Percentiles rank a stretch among this genome's conserved stretches.
Conservation (phyloP, 2,329 filamentous ascomycete genomes). For the Ascochyta pisi region DNA sequence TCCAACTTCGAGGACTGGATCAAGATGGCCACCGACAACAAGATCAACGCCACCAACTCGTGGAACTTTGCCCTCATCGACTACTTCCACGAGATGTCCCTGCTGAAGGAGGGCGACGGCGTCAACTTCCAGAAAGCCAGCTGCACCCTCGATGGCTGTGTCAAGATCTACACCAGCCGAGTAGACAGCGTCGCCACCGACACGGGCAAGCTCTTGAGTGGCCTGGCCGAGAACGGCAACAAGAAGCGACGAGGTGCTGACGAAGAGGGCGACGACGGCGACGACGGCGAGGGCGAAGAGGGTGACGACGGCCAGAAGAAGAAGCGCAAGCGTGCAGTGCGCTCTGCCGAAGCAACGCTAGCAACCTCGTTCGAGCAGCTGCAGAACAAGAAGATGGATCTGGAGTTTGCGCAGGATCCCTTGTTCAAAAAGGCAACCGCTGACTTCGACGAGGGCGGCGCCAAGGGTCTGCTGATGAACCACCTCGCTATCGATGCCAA, state of each 20-base stretch:
- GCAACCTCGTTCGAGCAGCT: conserved; percentile 86
- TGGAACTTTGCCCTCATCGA: conserved; percentile 99
- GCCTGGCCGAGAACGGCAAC: conserved; percentile 82
- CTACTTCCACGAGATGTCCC: conserved; percentile 99
- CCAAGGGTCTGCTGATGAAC: conserved; percentile 92
- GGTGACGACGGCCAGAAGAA: conserved; percentile 66
- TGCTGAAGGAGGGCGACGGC: conserved; percentile 93
- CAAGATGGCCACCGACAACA: conserved; percentile 99
- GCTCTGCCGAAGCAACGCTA: conserved; percentile 91
- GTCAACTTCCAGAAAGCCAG: conserved; percentile 99
- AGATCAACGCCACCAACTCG: conserved; percentile 94
- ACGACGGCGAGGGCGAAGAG: conserved; percentile 72
- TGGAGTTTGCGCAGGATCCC: conserved; percentile 95
- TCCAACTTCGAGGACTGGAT: conserved; percentile 99
- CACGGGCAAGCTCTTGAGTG: conserved; percentile 92
- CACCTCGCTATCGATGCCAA: conserved; percentile 94
- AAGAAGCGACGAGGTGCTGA: conserved; percentile 57
- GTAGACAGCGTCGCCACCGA: conserved; percentile 98
- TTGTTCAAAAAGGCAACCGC: conserved; percentile 99
- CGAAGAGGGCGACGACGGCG: conserved; percentile 49
- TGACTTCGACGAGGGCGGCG: conserved; percentile 97
- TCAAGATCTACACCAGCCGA: conserved; percentile 98
- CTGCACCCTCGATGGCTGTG: conserved; percentile 95
- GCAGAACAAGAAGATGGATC: conserved; percentile 95
- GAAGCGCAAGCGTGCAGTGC: conserved; percentile 77